Percentiles rank a stretch among this genome's conserved stretches.
Conservation (phyloP, 257 asterid genomes). For the Mentha longifolia region DNA sequence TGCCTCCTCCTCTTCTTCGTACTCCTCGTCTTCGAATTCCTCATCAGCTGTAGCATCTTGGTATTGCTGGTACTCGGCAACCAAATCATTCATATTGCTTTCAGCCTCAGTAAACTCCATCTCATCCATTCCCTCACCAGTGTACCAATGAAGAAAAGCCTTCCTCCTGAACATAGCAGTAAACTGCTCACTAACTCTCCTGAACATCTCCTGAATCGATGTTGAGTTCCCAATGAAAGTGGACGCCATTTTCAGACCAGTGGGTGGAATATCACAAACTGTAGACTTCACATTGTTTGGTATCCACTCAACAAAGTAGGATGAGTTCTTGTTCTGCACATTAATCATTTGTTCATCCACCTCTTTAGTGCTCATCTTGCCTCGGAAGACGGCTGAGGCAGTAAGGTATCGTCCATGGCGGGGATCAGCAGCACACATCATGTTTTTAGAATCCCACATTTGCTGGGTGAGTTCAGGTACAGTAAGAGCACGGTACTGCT, state of each 20-base stretch:
- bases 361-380: slow-evolving; percentile 59
- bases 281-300: slow-evolving; percentile 57
- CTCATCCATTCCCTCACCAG: slow-evolving; percentile 58
- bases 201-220: slow-evolving; percentile 58
- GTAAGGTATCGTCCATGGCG: slow-evolving; percentile 56
- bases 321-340: slow-evolving; percentile 57
- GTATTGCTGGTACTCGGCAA: slow-evolving; percentile 60
- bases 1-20: slow-evolving; percentile 44
- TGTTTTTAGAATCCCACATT: slow-evolving; percentile 60
- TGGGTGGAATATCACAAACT: slow-evolving; percentile 59
- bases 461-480: slow-evolving; percentile 62
- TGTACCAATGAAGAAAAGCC: slow-evolving; percentile 57
- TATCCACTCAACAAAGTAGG: slow-evolving; percentile 61
- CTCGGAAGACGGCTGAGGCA: slow-evolving; percentile 58
- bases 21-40: slow-evolving; percentile 48
- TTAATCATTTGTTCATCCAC: slow-evolving; percentile 57
- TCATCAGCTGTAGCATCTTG: slow-evolving; percentile 63
- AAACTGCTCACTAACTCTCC: slow-evolving; percentile 56
- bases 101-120: slow-evolving; percentile 59
- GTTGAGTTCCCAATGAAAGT: slow-evolving; percentile 56
- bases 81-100: slow-evolving; percentile 57
- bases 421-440: slow-evolving; percentile 63
- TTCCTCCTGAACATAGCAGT: slow-evolving; percentile 57
- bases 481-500: slow-evolving; percentile 54
- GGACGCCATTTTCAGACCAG: slow-evolving; percentile 54